Conservation (phyloP, 768 basidiomycete species). For the Roridomyces roridus region DNA sequence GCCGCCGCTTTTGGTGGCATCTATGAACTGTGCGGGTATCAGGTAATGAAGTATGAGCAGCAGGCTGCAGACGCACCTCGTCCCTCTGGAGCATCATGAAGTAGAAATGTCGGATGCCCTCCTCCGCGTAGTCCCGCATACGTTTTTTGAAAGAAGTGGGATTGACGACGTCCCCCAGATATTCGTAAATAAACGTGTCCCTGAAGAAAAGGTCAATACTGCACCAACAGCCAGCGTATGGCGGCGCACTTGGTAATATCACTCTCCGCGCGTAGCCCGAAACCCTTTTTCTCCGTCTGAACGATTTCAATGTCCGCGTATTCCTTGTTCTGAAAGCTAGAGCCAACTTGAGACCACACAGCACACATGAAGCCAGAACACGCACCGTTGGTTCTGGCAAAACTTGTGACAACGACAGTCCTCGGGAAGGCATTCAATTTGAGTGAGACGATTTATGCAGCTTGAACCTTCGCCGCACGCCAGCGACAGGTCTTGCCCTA, state of each 20-base stretch:
- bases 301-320: constrained; percentile 92
- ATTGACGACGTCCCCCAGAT: constrained; percentile 95
- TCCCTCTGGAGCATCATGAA: constrained; percentile 99
- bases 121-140: constrained; percentile 91
- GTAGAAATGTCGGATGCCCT: constrained; percentile 96
- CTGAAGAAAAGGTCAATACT: constrained; percentile 45
- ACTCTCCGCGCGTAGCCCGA: constrained; percentile 80
- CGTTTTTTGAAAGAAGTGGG: constrained; percentile 88
- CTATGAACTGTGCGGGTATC: constrained; percentile 78
- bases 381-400: constrained; percentile 94
- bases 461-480: constrained; percentile 90
- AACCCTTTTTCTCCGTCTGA: constrained; percentile 94
- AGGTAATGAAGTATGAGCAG: background rate
- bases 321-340: constrained; percentile 85
- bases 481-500: constrained; percentile 63
- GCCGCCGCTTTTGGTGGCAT: constrained; percentile 96
- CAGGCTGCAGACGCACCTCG: constrained; percentile 63
- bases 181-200: constrained; percentile 95
- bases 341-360: constrained; percentile 15
- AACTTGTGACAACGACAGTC: constrained; percentile 85
- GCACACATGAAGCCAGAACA: constrained; percentile 21
- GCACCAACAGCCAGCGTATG: constrained; percentile 4
- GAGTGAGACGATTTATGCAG: constrained; percentile 97
- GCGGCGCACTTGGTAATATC: constrained; percentile 67
- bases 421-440: constrained; percentile 91